Conservation (phyloP, 2,329 filamentous ascomycete species). For the Trichoderma simmonsii region DNA sequence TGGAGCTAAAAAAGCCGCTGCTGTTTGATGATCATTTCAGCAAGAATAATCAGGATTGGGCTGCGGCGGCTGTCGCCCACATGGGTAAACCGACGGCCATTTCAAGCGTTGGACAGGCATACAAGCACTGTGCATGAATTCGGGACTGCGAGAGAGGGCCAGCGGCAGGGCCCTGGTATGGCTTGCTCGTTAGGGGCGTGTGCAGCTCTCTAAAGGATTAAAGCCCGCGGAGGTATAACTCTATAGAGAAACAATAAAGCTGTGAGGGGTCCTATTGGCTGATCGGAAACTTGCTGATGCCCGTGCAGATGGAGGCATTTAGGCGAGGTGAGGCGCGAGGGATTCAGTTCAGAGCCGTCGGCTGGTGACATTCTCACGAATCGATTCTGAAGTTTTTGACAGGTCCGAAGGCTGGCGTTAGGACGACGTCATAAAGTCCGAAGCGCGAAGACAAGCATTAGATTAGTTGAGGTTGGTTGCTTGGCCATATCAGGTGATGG, state of each 20-base stretch:
- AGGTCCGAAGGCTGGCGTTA: not conserved
- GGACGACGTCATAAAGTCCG: not conserved
- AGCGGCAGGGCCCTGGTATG: not conserved
- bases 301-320: not conserved
- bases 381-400: not conserved
- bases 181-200: not conserved
- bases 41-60: not conserved
- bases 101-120: not conserved
- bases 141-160: not conserved
- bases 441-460: not conserved
- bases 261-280: not conserved
- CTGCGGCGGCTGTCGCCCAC: not conserved
- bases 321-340: conserved; percentile 10
- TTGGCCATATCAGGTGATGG: not conserved
- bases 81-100: conserved; percentile 6
- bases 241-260: conserved; percentile 13
- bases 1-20: conserved; percentile 1
- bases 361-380: not conserved
- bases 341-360: not conserved
- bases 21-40: not conserved
- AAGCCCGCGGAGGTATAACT: conserved; percentile 14
- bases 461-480: not conserved
- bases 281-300: not conserved
- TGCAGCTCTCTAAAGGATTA: not conserved
- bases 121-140: not conserved